Base-by-base conservation (phyloP, 371 early-diverging fungal genomes). In the Dinochytrium kinnereticum region DNA sequence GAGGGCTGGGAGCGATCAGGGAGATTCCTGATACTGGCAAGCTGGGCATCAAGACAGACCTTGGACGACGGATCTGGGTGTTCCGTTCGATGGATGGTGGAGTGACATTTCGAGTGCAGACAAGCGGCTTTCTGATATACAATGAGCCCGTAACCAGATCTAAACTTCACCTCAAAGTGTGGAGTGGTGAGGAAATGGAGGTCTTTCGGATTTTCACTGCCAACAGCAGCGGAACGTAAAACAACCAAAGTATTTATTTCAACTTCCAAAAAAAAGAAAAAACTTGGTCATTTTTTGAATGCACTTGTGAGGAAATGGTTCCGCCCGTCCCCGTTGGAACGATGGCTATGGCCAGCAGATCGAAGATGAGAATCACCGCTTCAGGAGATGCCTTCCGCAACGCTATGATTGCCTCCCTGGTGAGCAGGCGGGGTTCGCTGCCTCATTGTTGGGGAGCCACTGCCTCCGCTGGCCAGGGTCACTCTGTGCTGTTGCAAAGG, bases 331-430 rank as follows among this genome's bases (percentile, higher is more conserved):
- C 26, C 26, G 55, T 26, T n/a, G 55, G 55, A 13, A n/a, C 55
- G 5, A 53, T 13, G 26, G 55, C 55, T 26, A 53, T 53, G 44
- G 44, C 44, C 19, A 44, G 13, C 7, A 7, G 44, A 7, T 44
- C 44, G 26, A 53, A 26, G n/a, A 13, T 53, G 55, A 61, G 36
- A 26, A 31, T 28, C 34, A 3, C 3, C n/a, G 28, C 13, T 7
- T 17, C 61, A 31, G 24, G 61, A 13, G 61, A 61, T 61, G 61
- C 36, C 3, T 61, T 28, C 10, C 30, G 61, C 3, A 61, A 24
- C 24, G 61, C 61, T 17, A 61, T 61, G 61, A 61, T 61, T 61
- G 61, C 36, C 3, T 17, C 61, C 34, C 61, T 61, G 13, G 34
- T 61, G 5, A 33, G 34, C 28, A 28, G 61, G 19, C 3, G 61